Percentiles rank a stretch among this genome's conserved stretches.
Evolutionary conservation across 129 eudicot genomes (phyloP).

Genomic region (Dittrichia graveolens): DNA sequence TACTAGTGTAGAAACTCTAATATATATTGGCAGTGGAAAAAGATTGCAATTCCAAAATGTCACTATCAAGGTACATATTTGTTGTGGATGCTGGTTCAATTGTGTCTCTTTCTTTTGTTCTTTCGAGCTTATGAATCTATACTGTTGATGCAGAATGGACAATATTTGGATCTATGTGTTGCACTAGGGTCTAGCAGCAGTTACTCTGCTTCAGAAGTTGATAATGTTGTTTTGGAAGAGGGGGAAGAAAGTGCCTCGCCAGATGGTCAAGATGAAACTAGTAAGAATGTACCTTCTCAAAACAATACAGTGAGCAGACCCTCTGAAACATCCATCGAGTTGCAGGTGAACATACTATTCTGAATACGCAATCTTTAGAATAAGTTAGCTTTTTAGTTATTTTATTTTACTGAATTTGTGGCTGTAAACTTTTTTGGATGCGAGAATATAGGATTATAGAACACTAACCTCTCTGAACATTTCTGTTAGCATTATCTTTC

Average conservation of each 20-base stretch:
- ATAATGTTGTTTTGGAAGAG: conserved; percentile 58
- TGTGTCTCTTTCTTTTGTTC: conserved; percentile 8
- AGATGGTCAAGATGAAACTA: conserved; percentile 35
- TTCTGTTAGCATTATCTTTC: not conserved
- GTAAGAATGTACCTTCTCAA: conserved; percentile 39
- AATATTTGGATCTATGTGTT: conserved; percentile 72
- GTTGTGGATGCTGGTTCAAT: conserved; percentile 15
- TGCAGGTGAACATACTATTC: conserved; percentile 59
- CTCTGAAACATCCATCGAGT: conserved; percentile 68
- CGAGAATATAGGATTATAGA: conserved; percentile 13
- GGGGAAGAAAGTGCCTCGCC: conserved; percentile 42
- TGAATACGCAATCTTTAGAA: conserved; percentile 6
- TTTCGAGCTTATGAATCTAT: not conserved
- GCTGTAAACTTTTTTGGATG: conserved; percentile 1
- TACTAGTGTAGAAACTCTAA: conserved; percentile 59
- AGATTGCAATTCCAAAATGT: conserved; percentile 74
- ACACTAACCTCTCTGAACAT: conserved; percentile 5
- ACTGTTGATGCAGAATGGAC: conserved; percentile 61
- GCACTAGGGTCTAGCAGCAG: conserved; percentile 74
- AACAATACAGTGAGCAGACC: conserved; percentile 49
- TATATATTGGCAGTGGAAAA: conserved; percentile 82
- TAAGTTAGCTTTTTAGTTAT: not conserved
- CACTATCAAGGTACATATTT: conserved; percentile 60
- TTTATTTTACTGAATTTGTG: conserved; percentile 15
- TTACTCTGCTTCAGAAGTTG: conserved; percentile 64